Percentiles rank a stretch among this genome's conserved stretches.
Conservation (phyloP, 495 filamentous ascomycete species). For the Hypoxylon fragiforme region DNA sequence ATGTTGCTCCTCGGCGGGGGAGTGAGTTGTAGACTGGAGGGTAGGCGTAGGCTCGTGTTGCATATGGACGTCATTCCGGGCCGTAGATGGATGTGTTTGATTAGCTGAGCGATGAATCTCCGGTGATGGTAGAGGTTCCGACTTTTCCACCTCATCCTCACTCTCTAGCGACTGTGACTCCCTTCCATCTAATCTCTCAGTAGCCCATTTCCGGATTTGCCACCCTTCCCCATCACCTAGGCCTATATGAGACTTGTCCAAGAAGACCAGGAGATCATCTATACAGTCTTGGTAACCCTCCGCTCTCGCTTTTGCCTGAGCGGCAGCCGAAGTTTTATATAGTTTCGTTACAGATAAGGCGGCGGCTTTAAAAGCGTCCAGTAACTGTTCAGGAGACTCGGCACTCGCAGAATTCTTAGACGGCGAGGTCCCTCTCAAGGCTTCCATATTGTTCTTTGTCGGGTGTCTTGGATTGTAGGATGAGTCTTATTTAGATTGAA, state of each 20-base stretch:
- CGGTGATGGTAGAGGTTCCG: conserved; percentile 63
- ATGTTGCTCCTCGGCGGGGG: conserved; percentile 36
- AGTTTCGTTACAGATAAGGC: conserved; percentile 94
- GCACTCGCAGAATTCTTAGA: conserved; percentile 23
- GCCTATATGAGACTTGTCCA: conserved; percentile 79
- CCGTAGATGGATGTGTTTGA: conserved; percentile 40
- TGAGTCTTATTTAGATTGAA: neutral
- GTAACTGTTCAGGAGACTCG: conserved; percentile 76
- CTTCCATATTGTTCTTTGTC: conserved; percentile 28
- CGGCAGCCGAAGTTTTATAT: conserved; percentile 83
- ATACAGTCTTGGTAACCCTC: conserved; percentile 93
- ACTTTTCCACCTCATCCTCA: conserved; percentile 70
- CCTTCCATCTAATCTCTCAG: conserved; percentile 70
- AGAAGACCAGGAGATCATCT: conserved; percentile 81
- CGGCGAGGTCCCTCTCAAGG: conserved; percentile 38
- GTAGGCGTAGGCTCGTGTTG: conserved; percentile 43
- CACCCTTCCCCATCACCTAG: conserved; percentile 78
- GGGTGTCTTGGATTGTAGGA: no score
- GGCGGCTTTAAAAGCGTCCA: conserved; percentile 87
- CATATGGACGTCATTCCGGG: conserved; percentile 47
- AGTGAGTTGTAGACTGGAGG: conserved; percentile 36
- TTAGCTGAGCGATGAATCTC: conserved; percentile 57
- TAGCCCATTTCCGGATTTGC: conserved; percentile 81
- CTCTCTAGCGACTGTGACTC: conserved; percentile 61
- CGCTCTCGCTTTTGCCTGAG: conserved; percentile 70